phyloP scores from a whole-genome alignment of 2,329 filamentous ascomycete species.

The Phialocephala sp. region DNA sequence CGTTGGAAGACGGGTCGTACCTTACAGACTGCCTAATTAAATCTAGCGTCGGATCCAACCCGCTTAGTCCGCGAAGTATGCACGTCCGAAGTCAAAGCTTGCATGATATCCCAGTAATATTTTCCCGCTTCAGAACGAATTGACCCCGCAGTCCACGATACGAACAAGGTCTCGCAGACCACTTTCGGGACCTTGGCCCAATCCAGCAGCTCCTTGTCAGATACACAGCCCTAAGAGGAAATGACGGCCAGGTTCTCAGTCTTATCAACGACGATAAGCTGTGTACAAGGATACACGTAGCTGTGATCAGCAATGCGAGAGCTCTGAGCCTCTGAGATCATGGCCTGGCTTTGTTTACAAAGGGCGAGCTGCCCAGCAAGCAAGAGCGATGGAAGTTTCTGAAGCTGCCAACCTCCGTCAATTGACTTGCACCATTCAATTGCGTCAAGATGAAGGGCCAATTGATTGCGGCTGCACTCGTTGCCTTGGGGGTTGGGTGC shows the following conservation, averaged over 20 bases:
- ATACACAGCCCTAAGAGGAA: background rate
- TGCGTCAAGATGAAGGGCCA: slow-evolving; percentile 6
- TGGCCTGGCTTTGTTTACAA: background rate
- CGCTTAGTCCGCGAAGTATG: background rate
- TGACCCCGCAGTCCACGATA: slow-evolving; percentile 2
- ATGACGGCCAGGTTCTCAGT: background rate
- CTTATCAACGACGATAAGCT: background rate
- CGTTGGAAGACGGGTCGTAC: background rate
- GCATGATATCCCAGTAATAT: background rate
- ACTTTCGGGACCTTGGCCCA: background rate
- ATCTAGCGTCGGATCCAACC: background rate
- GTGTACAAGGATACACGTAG: too few species aligned
- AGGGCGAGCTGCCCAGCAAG: slow-evolving; percentile 4
- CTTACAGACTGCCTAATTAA: background rate
- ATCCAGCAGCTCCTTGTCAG: background rate
- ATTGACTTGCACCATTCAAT: background rate
- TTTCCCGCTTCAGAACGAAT: background rate
- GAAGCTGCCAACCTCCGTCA: background rate
- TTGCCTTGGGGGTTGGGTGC: slow-evolving; percentile 3
- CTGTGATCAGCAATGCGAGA: background rate
- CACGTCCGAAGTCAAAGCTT: background rate
- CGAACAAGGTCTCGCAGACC: background rate
- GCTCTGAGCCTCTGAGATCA: slow-evolving; percentile 1
- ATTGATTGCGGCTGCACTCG: background rate
- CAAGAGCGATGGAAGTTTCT: background rate